phyloP scores from a whole-genome alignment of 139 green algal species.

The Chlorella vulgaris region DNA sequence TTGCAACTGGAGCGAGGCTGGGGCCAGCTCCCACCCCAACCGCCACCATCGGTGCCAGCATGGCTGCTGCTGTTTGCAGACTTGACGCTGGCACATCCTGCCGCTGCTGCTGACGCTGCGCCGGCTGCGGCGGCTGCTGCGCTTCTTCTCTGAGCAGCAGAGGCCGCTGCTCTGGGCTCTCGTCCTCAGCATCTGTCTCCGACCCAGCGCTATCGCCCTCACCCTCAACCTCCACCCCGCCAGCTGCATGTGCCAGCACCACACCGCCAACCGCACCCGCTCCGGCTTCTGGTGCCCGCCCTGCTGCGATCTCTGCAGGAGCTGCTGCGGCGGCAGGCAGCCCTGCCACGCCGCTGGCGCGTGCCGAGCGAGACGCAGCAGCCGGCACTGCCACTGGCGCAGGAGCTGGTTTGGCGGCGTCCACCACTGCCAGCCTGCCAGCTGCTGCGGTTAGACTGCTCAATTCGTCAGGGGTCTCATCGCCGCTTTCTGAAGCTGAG shows the following conservation, averaged over 20 bases:
- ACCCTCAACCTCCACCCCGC: neutral
- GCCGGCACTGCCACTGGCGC: neutral
- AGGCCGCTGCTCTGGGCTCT: neutral
- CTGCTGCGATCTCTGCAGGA: neutral
- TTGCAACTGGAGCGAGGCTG: too few species aligned
- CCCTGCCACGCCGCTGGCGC: neutral
- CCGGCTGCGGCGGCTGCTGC: neutral
- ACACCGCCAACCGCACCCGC: neutral
- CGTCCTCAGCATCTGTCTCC: neutral
- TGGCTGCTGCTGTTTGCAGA: neutral
- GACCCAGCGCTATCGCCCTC: too few species aligned
- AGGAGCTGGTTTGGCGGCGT: neutral
- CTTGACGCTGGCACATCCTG: neutral
- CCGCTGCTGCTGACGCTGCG: neutral
- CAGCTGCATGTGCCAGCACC: neutral
- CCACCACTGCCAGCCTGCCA: too few species aligned
- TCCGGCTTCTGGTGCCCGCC: neutral
- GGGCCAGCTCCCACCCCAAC: too few species aligned
- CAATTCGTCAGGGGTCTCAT: too few species aligned
- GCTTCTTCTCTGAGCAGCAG: neutral
- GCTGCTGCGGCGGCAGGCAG: neutral
- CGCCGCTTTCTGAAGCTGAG: too few species aligned
- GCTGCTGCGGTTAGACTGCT: too few species aligned
- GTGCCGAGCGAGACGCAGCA: neutral
- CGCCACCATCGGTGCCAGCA: too few species aligned